phyloP scores from a whole-genome alignment of 495 filamentous ascomycete genomes.

The Penicillium odoratum region DNA sequence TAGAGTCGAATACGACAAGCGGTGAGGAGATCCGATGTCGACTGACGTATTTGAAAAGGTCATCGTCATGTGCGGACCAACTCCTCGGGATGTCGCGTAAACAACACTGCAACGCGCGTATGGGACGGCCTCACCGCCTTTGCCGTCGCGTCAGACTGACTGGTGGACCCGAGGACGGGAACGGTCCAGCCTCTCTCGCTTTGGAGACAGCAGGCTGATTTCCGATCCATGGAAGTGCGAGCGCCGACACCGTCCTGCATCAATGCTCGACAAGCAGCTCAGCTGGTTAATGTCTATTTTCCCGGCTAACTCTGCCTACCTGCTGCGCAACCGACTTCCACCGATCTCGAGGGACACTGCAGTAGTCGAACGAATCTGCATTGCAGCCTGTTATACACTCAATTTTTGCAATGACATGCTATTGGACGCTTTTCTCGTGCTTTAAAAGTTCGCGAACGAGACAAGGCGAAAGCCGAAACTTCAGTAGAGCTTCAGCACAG shows the following conservation, averaged over 20 bases:
- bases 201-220: neutral
- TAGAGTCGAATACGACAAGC: neutral
- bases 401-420: neutral
- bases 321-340: neutral
- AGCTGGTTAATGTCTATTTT: neutral
- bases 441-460: neutral
- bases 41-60: constrained; percentile 2
- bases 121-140: constrained; percentile 5
- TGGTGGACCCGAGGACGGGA: no score
- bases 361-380: neutral
- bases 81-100: neutral
- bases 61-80: neutral
- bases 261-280: neutral
- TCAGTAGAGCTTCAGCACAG: neutral
- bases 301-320: neutral
- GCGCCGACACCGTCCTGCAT: neutral
- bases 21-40: neutral
- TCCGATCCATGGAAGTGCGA: neutral
- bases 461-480: neutral
- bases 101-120: neutral
- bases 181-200: no score
- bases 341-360: neutral
- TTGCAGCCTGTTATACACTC: neutral
- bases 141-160: no score
- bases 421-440: neutral